phyloP scores from a whole-genome alignment of 768 basidiomycete genomes.

The Mycena filopes region DNA sequence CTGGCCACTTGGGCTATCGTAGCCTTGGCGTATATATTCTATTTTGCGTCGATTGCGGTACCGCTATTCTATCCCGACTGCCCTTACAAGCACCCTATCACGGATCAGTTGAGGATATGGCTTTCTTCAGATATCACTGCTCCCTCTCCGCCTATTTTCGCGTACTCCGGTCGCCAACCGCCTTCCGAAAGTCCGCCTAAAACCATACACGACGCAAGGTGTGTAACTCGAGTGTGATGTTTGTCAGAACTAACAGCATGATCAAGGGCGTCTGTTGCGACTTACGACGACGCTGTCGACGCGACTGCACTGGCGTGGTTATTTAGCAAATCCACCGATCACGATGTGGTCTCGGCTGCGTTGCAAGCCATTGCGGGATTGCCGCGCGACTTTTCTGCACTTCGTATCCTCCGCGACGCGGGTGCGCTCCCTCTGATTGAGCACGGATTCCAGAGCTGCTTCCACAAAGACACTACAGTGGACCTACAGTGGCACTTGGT shows the following conservation, averaged over 20 bases:
- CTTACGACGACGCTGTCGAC: slow-evolving; percentile 47
- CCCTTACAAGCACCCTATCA: slow-evolving; percentile 54
- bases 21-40: slow-evolving; percentile 48
- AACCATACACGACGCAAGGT: slow-evolving; percentile 28
- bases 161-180: not conserved
- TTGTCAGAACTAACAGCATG: not conserved
- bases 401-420: slow-evolving; percentile 49
- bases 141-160: slow-evolving; percentile 3
- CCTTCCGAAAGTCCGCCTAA: slow-evolving; percentile 1
- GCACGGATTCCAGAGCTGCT: slow-evolving; percentile 49
- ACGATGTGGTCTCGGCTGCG: slow-evolving; percentile 42
- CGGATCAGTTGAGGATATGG: slow-evolving; percentile 45
- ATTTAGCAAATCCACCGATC: slow-evolving; percentile 47
- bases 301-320: slow-evolving; percentile 52
- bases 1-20: slow-evolving; percentile 48
- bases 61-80: slow-evolving; percentile 53
- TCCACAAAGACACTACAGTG: slow-evolving; percentile 49
- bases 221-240: not conserved
- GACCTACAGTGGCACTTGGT: slow-evolving; percentile 50
- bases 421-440: slow-evolving; percentile 47
- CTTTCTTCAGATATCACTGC: slow-evolving; percentile 3
- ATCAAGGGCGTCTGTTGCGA: slow-evolving; percentile 3
- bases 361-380: slow-evolving; percentile 52
- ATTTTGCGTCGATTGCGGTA: slow-evolving; percentile 50
- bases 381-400: slow-evolving; percentile 50